Conservation (phyloP, 176 grass and related monocot genomes). For the Musa schizocarpa region DNA sequence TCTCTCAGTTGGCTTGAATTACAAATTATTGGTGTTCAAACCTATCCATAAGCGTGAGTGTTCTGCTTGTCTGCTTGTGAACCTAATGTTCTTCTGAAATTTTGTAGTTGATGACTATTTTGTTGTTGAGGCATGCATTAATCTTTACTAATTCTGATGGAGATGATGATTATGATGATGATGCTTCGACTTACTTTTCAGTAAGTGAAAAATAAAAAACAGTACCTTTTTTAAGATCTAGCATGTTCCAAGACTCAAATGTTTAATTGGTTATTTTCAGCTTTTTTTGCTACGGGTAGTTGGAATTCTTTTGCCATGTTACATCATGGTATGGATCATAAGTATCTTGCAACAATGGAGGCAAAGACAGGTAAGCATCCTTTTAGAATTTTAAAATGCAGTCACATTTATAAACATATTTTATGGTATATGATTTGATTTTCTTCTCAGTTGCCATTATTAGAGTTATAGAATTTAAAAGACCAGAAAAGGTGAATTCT, state of each 20-base stretch:
- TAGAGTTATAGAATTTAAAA: no score
- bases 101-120: conserved; percentile 72
- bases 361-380: conserved; percentile 45
- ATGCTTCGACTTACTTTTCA: conserved; percentile 62
- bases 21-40: neutral
- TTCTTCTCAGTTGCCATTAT: neutral
- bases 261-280: conserved; percentile 21
- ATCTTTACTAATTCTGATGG: conserved; percentile 49
- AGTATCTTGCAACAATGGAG: conserved; percentile 75
- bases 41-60: neutral
- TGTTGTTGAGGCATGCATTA: conserved; percentile 80
- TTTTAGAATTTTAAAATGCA: neutral
- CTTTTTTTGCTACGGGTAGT: conserved; percentile 71
- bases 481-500: neutral
- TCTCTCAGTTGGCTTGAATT: neutral
- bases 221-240: neutral
- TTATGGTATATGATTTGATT: neutral
- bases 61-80: neutral
- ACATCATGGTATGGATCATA: conserved; percentile 91
- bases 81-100: neutral
- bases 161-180: conserved; percentile 48
- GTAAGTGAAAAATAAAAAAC: conserved; percentile 29
- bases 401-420: neutral
- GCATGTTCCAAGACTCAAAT: neutral
- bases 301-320: conserved; percentile 87